Evolutionary conservation across 495 filamentous ascomycete genomes (phyloP).

Genomic region (Penicillium pancosmium): DNA sequence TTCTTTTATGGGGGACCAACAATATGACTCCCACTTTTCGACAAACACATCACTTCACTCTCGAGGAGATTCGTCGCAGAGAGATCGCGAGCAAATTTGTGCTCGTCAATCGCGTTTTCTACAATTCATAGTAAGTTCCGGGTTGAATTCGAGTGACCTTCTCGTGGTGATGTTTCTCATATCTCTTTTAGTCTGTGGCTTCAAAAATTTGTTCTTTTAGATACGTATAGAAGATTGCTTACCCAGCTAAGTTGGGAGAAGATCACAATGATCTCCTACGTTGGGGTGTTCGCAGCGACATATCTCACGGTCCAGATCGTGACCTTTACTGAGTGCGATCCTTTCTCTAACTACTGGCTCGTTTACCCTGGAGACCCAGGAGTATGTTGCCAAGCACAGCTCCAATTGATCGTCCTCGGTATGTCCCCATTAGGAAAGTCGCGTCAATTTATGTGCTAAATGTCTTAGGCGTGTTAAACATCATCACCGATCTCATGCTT

Average conservation of each 20-base stretch:
- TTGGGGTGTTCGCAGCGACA: constrained; percentile 32
- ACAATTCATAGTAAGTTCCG: constrained; percentile 35
- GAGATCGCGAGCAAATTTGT: constrained; percentile 36
- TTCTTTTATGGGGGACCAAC: constrained; percentile 39
- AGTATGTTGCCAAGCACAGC: constrained; percentile 40
- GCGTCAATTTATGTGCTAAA: neutral
- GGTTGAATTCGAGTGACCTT: no score
- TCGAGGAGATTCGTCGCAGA: constrained; percentile 32
- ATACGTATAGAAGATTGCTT: constrained; percentile 44
- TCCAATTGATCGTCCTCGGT: constrained; percentile 39
- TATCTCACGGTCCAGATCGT: constrained; percentile 39
- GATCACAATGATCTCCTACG: constrained; percentile 34
- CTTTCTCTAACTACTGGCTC: constrained; percentile 47
- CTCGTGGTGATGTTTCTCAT: no score
- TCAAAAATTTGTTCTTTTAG: constrained; percentile 44
- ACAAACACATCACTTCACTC: constrained; percentile 24
- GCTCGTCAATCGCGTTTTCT: constrained; percentile 31
- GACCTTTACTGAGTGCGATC: constrained; percentile 49
- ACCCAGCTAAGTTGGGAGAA: constrained; percentile 36
- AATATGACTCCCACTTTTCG: constrained; percentile 28
- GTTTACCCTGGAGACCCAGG: constrained; percentile 38
- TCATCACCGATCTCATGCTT: constrained; percentile 46
- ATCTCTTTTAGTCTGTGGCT: constrained; percentile 37
- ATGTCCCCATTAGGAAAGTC: constrained; percentile 1
- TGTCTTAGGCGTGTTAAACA: constrained; percentile 35